Percentiles rank a stretch among this genome's conserved stretches.
These are phyloP conservation scores for Sarocladiaceae sp. DNA, from an alignment of 2,329 filamentous ascomycete species.

Conservation along the genomic window DNA sequence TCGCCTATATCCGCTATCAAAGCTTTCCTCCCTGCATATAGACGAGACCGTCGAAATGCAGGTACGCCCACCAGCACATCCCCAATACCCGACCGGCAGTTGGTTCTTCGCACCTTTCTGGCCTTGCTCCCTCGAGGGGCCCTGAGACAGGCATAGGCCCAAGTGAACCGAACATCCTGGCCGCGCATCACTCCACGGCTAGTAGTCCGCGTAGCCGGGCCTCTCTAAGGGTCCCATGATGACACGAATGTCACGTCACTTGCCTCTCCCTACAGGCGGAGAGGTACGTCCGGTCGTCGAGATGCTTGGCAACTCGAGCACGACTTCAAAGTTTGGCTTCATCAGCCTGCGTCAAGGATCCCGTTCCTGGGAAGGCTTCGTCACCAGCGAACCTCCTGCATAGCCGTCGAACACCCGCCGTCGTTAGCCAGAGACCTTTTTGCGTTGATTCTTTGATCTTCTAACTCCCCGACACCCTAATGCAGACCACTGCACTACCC, in stretches of 20 bases:
- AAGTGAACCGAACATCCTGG: background rate
- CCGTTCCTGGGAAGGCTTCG: slow-evolving; percentile 46
- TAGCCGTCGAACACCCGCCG: background rate
- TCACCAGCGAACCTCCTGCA: slow-evolving; percentile 48
- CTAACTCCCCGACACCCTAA: background rate
- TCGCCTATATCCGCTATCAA: slow-evolving; percentile 3
- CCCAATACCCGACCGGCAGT: background rate
- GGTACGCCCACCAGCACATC: background rate
- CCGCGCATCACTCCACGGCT: background rate
- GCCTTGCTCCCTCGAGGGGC: background rate
- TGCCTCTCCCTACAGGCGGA: background rate
- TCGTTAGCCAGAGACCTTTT: background rate
- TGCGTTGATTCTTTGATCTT: background rate
- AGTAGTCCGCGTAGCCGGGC: background rate
- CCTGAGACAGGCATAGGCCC: background rate
- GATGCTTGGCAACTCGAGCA: background rate
- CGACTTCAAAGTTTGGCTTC: slow-evolving; percentile 26
- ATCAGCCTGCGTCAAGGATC: slow-evolving; percentile 25
- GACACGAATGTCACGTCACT: background rate
- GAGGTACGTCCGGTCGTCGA: background rate
- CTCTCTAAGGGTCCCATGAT: background rate
- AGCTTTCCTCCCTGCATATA: slow-evolving; percentile 1
- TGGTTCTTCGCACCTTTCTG: background rate
- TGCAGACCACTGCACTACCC: background rate
- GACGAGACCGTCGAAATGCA: slow-evolving; percentile 2